phyloP scores from a whole-genome alignment of 2,329 filamentous ascomycete species.

The Trichoderma afroharzianum region DNA sequence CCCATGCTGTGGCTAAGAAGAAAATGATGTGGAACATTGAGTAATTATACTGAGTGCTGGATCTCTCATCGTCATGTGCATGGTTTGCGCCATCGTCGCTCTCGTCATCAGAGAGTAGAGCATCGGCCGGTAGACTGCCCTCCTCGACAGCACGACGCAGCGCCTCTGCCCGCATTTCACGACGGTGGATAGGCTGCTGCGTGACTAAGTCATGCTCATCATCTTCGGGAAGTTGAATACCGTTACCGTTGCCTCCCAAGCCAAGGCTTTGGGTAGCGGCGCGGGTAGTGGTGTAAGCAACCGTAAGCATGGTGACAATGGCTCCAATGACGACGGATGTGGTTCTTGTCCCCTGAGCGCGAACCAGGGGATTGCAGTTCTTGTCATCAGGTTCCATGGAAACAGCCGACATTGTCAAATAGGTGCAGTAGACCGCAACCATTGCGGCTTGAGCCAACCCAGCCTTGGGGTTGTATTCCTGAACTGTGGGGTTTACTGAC shows the following conservation, averaged over 20 bases:
- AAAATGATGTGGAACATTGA: conserved; percentile 96
- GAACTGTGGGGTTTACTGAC: conserved; percentile 84
- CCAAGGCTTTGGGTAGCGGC: conserved; percentile 88
- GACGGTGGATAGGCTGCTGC: conserved; percentile 73
- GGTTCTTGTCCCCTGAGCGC: conserved; percentile 79
- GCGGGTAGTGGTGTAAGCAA: conserved; percentile 95
- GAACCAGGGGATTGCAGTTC: conserved; percentile 87
- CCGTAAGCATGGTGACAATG: conserved; percentile 92
- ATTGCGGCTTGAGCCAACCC: conserved; percentile 96
- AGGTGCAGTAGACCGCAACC: conserved; percentile 97
- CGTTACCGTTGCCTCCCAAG: conserved; percentile 52
- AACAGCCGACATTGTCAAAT: conserved; percentile 95
- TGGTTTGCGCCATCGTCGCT: conserved; percentile 60
- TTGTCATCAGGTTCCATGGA: conserved; percentile 97
- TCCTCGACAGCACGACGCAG: conserved; percentile 89
- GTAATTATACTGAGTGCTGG: conserved; percentile 93
- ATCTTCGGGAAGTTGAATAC: conserved; percentile 60
- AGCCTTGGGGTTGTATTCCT: conserved; percentile 88
- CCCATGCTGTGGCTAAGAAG: conserved; percentile 93
- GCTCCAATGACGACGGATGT: conserved; percentile 90
- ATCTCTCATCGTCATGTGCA: conserved; percentile 81
- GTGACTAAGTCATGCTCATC: conserved; percentile 88
- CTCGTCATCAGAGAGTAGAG: conserved; percentile 71
- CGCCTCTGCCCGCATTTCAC: conserved; percentile 90
- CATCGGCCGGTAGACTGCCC: conserved; percentile 86